Base-by-base conservation (phyloP, 805 yeast genomes). In the Wickerhamiella spandovensis region DNA sequence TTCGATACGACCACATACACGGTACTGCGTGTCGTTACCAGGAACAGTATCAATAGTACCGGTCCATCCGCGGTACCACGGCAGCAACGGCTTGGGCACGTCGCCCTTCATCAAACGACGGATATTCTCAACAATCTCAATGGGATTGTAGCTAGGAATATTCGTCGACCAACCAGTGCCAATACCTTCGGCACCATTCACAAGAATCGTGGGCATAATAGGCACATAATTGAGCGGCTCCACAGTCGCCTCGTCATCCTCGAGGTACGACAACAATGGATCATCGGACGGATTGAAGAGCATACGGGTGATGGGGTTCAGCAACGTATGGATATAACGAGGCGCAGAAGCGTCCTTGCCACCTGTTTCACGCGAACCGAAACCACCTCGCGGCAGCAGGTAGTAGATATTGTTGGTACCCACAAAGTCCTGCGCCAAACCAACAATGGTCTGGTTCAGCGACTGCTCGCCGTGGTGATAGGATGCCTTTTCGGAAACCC, bases 301-400 rank as follows among this genome's bases (percentile, higher is more conserved):
- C 50, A 72, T 78, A 51, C 84, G 72, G 0, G 97, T 84, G 47
- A 92, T 72, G 32, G 81, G 79, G 49, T 77, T 78, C 56, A 92
- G 69, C 61, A 85, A 88, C 0, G 98, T 92, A 66, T 77, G 85
- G 64, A 92, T 89, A 72, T 92, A 92, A 76, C 98, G 89, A 44
- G 96, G 82, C 24, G 97, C 97, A n/a, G 97, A 84, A 15, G 89
- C 92, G 72, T 92, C 98, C 65, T 92, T 92, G 71, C 98, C 98
- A 67, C 98, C 98, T 23, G 86, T 75, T 23, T 92, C 89, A 68
- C 98, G 79, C 1, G 96, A 81, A 75, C 98, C 98, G 64, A 92
- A 92, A 32, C 87, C 82, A 73, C 98, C 98, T 64, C 83, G 84
- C 45, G 98, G 98, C 63, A 79, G 75, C 59, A 92, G 70, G 48